Base-by-base conservation (phyloP, 1,284 basidiomycete genomes). In the Bjerkandera adusta region DNA sequence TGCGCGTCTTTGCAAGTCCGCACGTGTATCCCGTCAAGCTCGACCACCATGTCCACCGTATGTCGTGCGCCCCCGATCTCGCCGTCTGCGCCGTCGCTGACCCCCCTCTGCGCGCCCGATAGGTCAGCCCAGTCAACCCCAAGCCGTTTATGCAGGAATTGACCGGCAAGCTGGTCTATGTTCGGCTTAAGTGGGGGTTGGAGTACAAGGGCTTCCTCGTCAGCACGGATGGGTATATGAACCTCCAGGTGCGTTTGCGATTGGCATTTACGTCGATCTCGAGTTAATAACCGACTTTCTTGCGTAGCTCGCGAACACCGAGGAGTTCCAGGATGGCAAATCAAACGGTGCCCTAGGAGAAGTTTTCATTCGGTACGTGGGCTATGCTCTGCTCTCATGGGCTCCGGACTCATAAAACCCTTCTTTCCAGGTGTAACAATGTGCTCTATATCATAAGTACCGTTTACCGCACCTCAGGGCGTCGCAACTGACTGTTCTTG, bases 141-240 rank as follows among this genome's bases (percentile, higher is more conserved):
- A 98, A 98, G 72, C 97, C 97, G 6, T 99, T 99, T 73, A 81
- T 99, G 61, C 93, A 98, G 72, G 92, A 97, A 68, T 84, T 98
- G 60, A 98, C 96, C 21, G 97, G 97, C 59, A 98, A 99, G 77
- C 89, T 89, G 36, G 92, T 98, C 41, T 89, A 85, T 61, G 95
- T 99, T 49, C 82, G 85, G 52, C 81, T 99, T 64, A 99, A 99
- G 75, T 99, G 97, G 97, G 97, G 97, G 53, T 79, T 98, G 53
- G 95, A 98, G 68, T 99, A 99, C 79, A 97, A 95, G 75, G 96
- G 97, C 39, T 99, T 96, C 73, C 79, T 99, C 52, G 96, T 99
- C 56, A 96, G 92, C 65, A 97, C 96, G 4, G 97, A 99, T 69
- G 92, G 92, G 24, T 99, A 97, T 73, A 98, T 99, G 95, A 99